Evolutionary conservation across 768 basidiomycete species (phyloP).

Genomic region (Kwoniella mangroviensis): DNA sequence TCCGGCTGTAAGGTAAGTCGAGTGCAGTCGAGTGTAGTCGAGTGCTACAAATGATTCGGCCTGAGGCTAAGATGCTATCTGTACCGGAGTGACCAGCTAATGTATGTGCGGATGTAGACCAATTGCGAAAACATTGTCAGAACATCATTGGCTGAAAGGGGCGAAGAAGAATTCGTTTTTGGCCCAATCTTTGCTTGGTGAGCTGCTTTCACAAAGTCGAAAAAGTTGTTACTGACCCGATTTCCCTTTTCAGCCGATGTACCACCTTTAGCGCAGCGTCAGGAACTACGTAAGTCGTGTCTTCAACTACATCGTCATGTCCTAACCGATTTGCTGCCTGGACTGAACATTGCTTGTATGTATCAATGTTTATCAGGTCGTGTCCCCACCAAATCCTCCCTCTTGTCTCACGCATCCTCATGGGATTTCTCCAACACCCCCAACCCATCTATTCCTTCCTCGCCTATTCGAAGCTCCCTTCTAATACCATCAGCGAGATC

Average conservation of each 20-base stretch:
- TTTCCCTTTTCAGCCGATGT: slow-evolving; percentile 27
- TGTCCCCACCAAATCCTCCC: slow-evolving; percentile 37
- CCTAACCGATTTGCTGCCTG: background rate
- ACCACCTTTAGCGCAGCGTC: slow-evolving; percentile 39
- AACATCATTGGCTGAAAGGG: slow-evolving; percentile 75
- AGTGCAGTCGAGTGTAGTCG: slow-evolving; percentile 8
- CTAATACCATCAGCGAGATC: slow-evolving; percentile 11
- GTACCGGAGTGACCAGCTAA: background rate
- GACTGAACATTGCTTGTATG: too few relatives aligned
- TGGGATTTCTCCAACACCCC: slow-evolving; percentile 36
- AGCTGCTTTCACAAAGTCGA: slow-evolving; percentile 4
- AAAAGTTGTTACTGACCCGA: background rate
- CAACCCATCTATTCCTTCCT: slow-evolving; percentile 24
- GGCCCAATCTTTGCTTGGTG: slow-evolving; percentile 70
- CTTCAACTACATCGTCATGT: background rate
- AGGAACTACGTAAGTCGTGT: slow-evolving; percentile 42
- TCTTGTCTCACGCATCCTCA: slow-evolving; percentile 30
- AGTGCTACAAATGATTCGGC: background rate
- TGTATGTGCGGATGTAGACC: slow-evolving; percentile 63
- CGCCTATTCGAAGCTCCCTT: slow-evolving; percentile 20
- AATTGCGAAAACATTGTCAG: slow-evolving; percentile 74
- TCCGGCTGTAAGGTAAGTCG: slow-evolving; percentile 69
- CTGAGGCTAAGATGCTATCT: background rate
- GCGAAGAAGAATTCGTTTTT: slow-evolving; percentile 81
- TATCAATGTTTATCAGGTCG: slow-evolving; percentile 27